These are phyloP conservation scores for Phytopythium chamaehyphon DNA, from an alignment of 352 stramenopile genomes.

Conservation along the genomic window DNA sequence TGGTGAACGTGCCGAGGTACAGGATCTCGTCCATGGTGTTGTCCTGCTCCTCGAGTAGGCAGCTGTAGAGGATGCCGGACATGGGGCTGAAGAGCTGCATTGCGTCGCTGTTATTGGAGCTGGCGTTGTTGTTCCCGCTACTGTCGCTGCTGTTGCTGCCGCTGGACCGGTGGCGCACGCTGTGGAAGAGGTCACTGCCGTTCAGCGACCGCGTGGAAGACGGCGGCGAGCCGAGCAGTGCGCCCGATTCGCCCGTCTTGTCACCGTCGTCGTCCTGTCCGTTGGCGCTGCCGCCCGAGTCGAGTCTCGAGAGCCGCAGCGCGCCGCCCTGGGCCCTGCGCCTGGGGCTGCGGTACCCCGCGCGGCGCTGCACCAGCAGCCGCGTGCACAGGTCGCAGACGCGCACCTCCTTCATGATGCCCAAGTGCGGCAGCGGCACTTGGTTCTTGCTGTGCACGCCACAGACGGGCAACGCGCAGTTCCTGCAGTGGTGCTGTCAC, in stretches of 20 bases:
- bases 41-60: constrained; percentile 68
- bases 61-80: constrained; percentile 69
- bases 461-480: constrained; percentile 60
- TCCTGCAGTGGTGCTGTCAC: constrained; percentile 55
- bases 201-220: constrained; percentile 5
- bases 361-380: constrained; percentile 62
- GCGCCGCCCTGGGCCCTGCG: constrained; percentile 17
- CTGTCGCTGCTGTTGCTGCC: constrained; percentile 25
- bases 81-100: constrained; percentile 29
- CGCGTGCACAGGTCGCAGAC: constrained; percentile 72
- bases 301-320: constrained; percentile 11
- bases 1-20: constrained; percentile 75
- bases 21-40: constrained; percentile 75
- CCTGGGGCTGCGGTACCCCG: constrained; percentile 49
- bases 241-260: neutral
- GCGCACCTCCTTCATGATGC: constrained; percentile 70
- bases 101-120: constrained; percentile 8
- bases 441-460: constrained; percentile 78
- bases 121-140: constrained; percentile 12
- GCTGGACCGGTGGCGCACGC: constrained; percentile 10
- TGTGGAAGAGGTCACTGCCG: neutral
- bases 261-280: constrained; percentile 22
- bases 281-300: constrained; percentile 9
- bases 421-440: constrained; percentile 63
- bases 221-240: constrained; percentile 1